phyloP scores from a whole-genome alignment of 2,329 filamentous ascomycete genomes.

The Epichloe sibirici region DNA sequence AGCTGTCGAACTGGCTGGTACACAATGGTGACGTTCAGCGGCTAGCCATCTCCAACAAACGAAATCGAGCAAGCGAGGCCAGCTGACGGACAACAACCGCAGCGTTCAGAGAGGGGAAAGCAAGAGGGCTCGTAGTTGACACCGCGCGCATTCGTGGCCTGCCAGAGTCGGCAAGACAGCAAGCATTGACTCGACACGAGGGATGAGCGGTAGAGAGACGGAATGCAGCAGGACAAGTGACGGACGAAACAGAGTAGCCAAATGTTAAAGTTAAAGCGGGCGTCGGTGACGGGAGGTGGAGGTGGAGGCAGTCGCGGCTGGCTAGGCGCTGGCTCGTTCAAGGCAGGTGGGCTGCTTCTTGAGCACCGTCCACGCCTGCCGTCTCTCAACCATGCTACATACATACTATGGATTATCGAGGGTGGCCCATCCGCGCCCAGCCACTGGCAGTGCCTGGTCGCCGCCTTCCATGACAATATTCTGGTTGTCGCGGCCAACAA shows the following conservation, averaged over 20 bases:
- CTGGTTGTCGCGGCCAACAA: no score
- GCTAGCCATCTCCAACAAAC: constrained; percentile 11
- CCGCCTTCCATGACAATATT: no score
- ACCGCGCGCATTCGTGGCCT: not conserved
- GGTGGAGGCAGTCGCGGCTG: not conserved
- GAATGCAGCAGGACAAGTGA: not conserved
- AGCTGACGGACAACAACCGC: not conserved
- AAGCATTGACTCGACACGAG: not conserved
- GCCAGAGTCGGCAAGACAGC: not conserved
- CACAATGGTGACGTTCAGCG: constrained; percentile 9
- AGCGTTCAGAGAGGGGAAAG: not conserved
- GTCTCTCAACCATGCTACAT: no score
- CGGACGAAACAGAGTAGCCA: not conserved
- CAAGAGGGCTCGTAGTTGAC: not conserved
- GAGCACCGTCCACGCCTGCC: no score
- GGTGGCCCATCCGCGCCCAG: no score
- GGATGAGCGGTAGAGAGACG: not conserved
- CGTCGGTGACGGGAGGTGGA: not conserved
- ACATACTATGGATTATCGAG: no score
- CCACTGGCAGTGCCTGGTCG: no score
- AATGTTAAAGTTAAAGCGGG: not conserved
- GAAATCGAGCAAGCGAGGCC: not conserved
- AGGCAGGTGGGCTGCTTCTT: no score
- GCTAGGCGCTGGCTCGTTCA: not conserved
- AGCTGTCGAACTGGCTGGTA: constrained; percentile 8